phyloP scores from a whole-genome alignment of 2,329 filamentous ascomycete species.

The Sphaerulina populicola region DNA sequence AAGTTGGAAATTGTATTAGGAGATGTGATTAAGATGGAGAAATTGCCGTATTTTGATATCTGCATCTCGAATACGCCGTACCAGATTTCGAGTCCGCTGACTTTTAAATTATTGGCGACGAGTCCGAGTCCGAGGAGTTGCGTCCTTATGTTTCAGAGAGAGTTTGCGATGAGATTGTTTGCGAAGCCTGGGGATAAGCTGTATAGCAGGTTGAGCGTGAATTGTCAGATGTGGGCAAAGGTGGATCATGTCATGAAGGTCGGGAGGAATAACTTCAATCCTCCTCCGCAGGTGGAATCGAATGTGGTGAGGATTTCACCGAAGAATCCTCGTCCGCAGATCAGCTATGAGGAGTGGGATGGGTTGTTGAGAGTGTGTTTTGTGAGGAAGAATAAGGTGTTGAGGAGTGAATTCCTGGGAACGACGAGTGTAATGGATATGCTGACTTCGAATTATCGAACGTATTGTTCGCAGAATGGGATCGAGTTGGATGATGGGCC shows the following conservation, averaged over 20 bases:
- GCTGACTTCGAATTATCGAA: slow-evolving; percentile 79
- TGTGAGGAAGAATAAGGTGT: slow-evolving; percentile 80
- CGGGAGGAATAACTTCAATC: slow-evolving; percentile 91
- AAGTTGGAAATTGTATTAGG: slow-evolving; percentile 81
- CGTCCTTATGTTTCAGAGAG: slow-evolving; percentile 93
- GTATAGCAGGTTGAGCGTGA: slow-evolving; percentile 84
- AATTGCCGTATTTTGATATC: slow-evolving; percentile 69
- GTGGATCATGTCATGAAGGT: slow-evolving; percentile 78
- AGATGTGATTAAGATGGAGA: slow-evolving; percentile 79
- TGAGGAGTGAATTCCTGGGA: slow-evolving; percentile 72
- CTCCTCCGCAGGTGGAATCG: slow-evolving; percentile 84
- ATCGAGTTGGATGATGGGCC: slow-evolving; percentile 64
- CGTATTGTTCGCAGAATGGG: slow-evolving; percentile 82
- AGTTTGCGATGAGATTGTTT: slow-evolving; percentile 84
- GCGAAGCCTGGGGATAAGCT: slow-evolving; percentile 80
- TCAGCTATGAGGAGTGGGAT: slow-evolving; percentile 93
- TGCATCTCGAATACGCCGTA: slow-evolving; percentile 73
- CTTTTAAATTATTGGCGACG: slow-evolving; percentile 80
- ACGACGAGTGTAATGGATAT: slow-evolving; percentile 73
- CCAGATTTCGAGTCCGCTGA: slow-evolving; percentile 80
- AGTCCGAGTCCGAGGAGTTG: slow-evolving; percentile 72
- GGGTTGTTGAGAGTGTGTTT: slow-evolving; percentile 77
- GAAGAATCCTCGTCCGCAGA: slow-evolving; percentile 74
- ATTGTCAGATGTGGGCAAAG: slow-evolving; percentile 84
- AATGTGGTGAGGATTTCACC: slow-evolving; percentile 85